Evolutionary conservation across 306 rosid species (phyloP), one percentile per base, ranked within the genome.

Genomic region (Acacia crassicarpa): DNA sequence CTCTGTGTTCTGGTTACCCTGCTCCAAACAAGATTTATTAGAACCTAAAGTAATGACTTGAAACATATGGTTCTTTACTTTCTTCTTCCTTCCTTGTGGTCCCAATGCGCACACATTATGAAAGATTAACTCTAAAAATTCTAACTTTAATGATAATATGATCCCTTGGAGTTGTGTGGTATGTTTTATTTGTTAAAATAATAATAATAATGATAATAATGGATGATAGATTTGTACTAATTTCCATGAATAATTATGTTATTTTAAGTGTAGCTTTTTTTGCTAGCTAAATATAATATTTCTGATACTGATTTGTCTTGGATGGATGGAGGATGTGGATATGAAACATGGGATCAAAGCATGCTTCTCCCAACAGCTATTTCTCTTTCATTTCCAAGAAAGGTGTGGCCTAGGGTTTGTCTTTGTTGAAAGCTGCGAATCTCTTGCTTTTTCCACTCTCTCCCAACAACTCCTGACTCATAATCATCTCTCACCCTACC

Each of bases 351-450:
- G 91, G 85, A 87, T 83, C 75, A 77, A 88, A 83, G 97, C 96
- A 96, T 83, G 91, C 74, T 86, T 89, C 72, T 89, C 90, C 86
- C 75, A 45, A 88, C 90, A 79, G 58, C 65, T 49, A 83, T 86
- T 87, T 67, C 79, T 87, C 90, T 93, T 92, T 88, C 99, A 96
- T 93, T 96, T 84, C 99, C 99, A 85, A 93, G 90, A 92, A 92
- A 90, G 82, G 89, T 38, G 72, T 85, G 80, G 76, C 81, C 85
- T 83, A 85, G 82, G 83, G 75, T 79, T 84, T 86, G 91, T 93
- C 98, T 83, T 81, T 80, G 86, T 87, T 85, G 68, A 80, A 88
- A 81, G 82, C 82, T 90, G 71, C 77, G 92, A 91, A 92, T 91
- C 98, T 91, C 90, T 80, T 30, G 6, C 82, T 78, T 53, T 62